Evolutionary conservation across 2,329 filamentous ascomycete species (phyloP).

Genomic region (Fusarium sp.): DNA sequence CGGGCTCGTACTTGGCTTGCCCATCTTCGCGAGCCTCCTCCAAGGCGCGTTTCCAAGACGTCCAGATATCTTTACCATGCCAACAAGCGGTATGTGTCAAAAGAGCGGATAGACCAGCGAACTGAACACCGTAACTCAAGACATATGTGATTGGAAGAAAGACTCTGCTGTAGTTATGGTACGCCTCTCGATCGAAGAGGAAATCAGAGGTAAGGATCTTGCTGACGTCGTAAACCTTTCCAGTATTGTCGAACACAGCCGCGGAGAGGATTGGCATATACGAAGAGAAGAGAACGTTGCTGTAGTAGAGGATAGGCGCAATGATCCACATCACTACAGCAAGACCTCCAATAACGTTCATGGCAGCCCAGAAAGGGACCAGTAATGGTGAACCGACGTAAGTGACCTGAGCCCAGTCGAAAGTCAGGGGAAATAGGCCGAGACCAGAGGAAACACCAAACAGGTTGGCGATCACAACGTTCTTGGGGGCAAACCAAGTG

Average conservation of each 20-base stretch:
- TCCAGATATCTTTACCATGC: constrained; percentile 86
- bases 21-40: constrained; percentile 67
- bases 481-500: constrained; percentile 89
- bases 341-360: constrained; percentile 84
- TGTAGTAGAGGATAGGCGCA: constrained; percentile 83
- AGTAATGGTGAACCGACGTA: constrained; percentile 87
- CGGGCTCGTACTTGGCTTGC: constrained; percentile 64
- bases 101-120: constrained; percentile 82
- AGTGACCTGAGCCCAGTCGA: constrained; percentile 92
- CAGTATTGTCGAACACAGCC: constrained; percentile 86
- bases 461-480: constrained; percentile 85
- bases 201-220: constrained; percentile 83
- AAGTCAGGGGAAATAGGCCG: constrained; percentile 85
- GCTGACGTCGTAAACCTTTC: constrained; percentile 82
- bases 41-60: constrained; percentile 77
- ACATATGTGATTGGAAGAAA: constrained; percentile 90
- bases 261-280: constrained; percentile 90
- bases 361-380: constrained; percentile 86
- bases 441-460: constrained; percentile 89
- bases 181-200: constrained; percentile 80
- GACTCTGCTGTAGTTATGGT: constrained; percentile 83
- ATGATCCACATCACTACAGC: constrained; percentile 87
- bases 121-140: constrained; percentile 86
- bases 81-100: constrained; percentile 85
- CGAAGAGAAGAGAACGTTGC: constrained; percentile 80